phyloP scores from a whole-genome alignment of 1,284 basidiomycete species.

The Phenoliferia sp. region DNA sequence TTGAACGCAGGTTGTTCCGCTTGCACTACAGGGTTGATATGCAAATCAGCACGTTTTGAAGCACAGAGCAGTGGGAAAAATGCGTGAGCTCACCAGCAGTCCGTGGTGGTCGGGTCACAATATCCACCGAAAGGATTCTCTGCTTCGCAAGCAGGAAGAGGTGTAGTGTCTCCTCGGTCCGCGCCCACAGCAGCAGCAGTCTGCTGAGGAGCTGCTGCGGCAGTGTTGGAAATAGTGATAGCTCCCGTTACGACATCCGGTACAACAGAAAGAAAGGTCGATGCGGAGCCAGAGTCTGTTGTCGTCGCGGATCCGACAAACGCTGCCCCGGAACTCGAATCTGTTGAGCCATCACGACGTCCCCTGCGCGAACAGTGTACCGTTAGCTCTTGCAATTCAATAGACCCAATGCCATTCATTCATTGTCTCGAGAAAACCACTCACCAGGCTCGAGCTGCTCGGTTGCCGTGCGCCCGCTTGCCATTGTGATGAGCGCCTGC shows the following conservation, averaged over 20 bases:
- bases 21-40: neutral
- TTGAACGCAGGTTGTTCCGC: conserved; percentile 20
- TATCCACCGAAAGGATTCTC: conserved; percentile 1
- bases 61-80: no score
- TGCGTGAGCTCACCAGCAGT: conserved; percentile 17
- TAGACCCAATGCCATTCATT: neutral
- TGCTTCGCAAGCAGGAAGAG: conserved; percentile 6
- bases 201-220: conserved; percentile 6
- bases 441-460: conserved; percentile 21
- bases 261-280: conserved; percentile 9
- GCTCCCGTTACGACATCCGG: conserved; percentile 9
- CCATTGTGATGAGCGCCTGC: conserved; percentile 4
- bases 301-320: neutral
- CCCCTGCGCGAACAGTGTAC: neutral
- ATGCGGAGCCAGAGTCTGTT: neutral
- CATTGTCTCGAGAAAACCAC: neutral
- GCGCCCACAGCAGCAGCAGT: conserved; percentile 13
- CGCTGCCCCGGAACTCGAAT: neutral
- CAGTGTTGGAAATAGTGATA: conserved; percentile 25
- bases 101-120: conserved; percentile 19
- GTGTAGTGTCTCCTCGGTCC: neutral
- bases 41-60: neutral
- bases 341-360: conserved; percentile 5
- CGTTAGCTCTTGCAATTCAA: neutral
- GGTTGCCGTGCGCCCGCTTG: neutral